Evolutionary conservation across 306 rosid genomes (phyloP), one percentile per base, ranked within the genome.

Genomic region (Alnus rubra): DNA sequence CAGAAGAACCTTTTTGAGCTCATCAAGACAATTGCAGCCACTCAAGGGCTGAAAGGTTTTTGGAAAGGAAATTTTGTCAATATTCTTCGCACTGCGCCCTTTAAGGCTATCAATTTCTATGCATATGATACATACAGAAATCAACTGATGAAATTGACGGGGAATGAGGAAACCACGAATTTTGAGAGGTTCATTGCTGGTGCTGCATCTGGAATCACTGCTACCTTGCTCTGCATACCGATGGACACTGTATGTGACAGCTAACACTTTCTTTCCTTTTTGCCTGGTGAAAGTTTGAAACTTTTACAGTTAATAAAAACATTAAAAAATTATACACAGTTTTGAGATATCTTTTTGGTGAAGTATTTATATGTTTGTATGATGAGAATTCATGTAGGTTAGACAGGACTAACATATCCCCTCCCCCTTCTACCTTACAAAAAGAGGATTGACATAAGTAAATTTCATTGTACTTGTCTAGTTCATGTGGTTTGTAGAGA

Each of bases 131-230:
- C 97, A 0, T 95, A 95, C 76, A 92, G 97, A 87, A 95, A 87
- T 77, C 98, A 88, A 48, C 76, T 92, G 79, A 93, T 95, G 49
- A 79, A 72, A 78, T 84, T 91, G 75, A 89, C 93, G 0, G 94
- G 94, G n/a, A 90, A 88, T 74, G 87, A 88, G 83, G 94, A 90
- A 84, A 91, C 97, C 67, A 85, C 94, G 12, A 82, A 92, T 86
- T 95, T 91, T 82, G 98, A 92, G 90, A 95, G 98, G 89, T 92
- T 95, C 68, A 81, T 92, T 83, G 98, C 98, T 47, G 98, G 98
- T 74, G 98, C 98, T 75, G 95, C 94, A 13, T 97, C 98, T 62
- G 98, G 98, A 76, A 86, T 95, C 39, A 95, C 98, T 71, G 98
- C 98, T 39, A 85, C 97, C 45, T 59, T 82, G 69, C 91, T 88